Conservation (phyloP, 192 early-diverging fungal genomes). For the Polychytrium aggregatum region DNA sequence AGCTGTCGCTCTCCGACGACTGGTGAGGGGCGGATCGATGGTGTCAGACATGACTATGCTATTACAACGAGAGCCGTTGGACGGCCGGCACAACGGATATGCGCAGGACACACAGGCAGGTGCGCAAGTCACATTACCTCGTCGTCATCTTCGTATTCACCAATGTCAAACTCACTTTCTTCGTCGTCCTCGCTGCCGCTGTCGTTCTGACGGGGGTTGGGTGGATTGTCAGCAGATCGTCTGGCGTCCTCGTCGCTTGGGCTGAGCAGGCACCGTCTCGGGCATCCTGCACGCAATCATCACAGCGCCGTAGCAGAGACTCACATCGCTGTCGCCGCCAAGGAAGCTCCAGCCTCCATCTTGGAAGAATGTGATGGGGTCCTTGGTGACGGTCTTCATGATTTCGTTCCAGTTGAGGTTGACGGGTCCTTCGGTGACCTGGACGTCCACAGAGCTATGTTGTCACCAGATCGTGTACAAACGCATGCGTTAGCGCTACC, state of each 20-base stretch:
- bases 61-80: neutral
- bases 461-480: too few relatives aligned
- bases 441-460: slow-evolving; percentile 75
- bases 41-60: neutral
- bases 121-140: neutral
- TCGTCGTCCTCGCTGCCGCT: slow-evolving; percentile 24
- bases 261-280: neutral
- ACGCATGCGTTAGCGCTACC: too few relatives aligned
- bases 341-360: slow-evolving; percentile 93
- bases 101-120: neutral
- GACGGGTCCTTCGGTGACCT: slow-evolving; percentile 85
- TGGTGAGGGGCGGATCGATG: too few relatives aligned
- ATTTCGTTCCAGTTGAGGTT: slow-evolving; percentile 93
- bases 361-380: slow-evolving; percentile 85
- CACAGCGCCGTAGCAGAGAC: too few relatives aligned
- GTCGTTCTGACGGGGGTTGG: slow-evolving; percentile 16
- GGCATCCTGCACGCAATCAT: too few relatives aligned
- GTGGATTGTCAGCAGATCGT: neutral
- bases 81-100: neutral
- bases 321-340: slow-evolving; percentile 40
- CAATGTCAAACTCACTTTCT: slow-evolving; percentile 25
- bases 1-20: slow-evolving; percentile 13
- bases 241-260: neutral
- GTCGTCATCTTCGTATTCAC: slow-evolving; percentile 10
- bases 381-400: slow-evolving; percentile 95